phyloP scores from a whole-genome alignment of 1,139 yeast genomes.

The Suhomyces panamericanus region DNA sequence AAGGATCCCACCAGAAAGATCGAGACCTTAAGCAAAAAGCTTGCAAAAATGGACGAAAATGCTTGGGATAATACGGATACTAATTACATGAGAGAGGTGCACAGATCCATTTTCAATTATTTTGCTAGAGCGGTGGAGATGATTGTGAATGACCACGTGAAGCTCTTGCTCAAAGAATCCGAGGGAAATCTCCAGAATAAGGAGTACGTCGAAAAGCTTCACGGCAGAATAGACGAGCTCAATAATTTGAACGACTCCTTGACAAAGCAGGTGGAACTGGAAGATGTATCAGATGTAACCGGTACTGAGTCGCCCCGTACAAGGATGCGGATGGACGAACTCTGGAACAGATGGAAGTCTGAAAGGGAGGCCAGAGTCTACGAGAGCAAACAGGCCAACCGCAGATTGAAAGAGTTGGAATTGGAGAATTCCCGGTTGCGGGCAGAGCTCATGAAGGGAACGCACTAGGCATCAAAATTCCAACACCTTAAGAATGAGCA shows the following conservation, averaged over 20 bases:
- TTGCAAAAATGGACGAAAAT: constrained; percentile 14
- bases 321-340: constrained; percentile 56
- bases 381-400: constrained; percentile 56
- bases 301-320: constrained; percentile 33
- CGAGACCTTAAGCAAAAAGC: constrained; percentile 34
- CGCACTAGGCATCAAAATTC: neutral
- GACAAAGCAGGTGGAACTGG: constrained; percentile 21
- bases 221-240: constrained; percentile 33
- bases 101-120: constrained; percentile 56
- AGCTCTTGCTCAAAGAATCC: constrained; percentile 40
- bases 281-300: constrained; percentile 13
- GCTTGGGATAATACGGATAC: constrained; percentile 27
- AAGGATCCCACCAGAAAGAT: constrained; percentile 56
- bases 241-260: constrained; percentile 27
- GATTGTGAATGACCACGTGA: constrained; percentile 56
- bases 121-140: constrained; percentile 60
- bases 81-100: constrained; percentile 42
- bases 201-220: constrained; percentile 31
- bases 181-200: constrained; percentile 16
- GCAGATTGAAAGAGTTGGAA: constrained; percentile 55
- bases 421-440: constrained; percentile 49
- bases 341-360: constrained; percentile 64
- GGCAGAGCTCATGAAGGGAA: constrained; percentile 18
- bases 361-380: constrained; percentile 69
- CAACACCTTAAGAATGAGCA: neutral